Percentiles rank a stretch among this genome's conserved stretches.
These are phyloP conservation scores for Tuber melanosporum DNA, from an alignment of 495 filamentous ascomycete genomes.

Conservation along the genomic window DNA sequence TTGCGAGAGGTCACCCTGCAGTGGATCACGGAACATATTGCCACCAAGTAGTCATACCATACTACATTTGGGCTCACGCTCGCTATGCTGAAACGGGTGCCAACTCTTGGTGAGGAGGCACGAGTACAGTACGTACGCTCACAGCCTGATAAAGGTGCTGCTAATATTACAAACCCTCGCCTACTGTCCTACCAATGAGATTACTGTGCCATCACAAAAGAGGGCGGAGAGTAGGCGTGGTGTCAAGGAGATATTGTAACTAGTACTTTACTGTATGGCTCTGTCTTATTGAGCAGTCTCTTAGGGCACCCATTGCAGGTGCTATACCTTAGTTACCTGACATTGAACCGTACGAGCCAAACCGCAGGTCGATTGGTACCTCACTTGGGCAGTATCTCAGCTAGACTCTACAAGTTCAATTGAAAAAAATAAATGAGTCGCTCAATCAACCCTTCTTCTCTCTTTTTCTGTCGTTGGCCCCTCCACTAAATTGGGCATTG, in stretches of 20 bases:
- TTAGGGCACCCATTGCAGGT: background rate
- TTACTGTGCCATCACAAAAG: background rate
- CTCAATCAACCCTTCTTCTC: background rate
- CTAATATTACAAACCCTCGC: no score
- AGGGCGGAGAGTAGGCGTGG: background rate
- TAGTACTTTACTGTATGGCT: background rate
- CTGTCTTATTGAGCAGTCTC: background rate
- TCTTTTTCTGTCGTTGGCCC: background rate
- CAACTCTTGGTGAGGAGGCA: no score
- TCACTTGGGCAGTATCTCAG: background rate
- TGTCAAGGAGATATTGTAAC: background rate
- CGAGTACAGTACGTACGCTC: no score
- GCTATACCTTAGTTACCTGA: background rate
- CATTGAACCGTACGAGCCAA: background rate
- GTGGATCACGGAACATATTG: no score
- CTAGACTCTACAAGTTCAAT: background rate
- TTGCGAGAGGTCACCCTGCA: no score
- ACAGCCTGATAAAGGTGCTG: no score
- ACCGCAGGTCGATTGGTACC: background rate
- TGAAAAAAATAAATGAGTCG: background rate
- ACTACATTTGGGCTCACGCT: no score
- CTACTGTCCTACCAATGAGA: background rate
- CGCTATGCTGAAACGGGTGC: no score
- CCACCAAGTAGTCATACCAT: no score
- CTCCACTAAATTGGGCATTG: background rate